Evolutionary conservation across 2,329 filamentous ascomycete genomes (phyloP).

Genomic region (Talaromyces sp.): DNA sequence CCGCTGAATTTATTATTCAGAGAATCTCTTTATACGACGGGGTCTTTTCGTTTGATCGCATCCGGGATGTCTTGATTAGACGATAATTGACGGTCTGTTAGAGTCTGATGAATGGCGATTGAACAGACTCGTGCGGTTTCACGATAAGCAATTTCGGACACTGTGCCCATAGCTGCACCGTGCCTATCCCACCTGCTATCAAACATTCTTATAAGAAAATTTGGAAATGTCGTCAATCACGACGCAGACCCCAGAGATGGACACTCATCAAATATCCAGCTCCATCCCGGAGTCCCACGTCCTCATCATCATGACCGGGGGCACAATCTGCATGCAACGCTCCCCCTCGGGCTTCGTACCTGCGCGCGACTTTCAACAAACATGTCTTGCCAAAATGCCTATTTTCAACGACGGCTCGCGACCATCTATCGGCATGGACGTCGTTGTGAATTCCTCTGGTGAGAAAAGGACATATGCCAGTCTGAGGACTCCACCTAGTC

Average conservation of each 20-base stretch:
- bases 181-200: not conserved
- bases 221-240: not conserved
- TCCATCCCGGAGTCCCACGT: conserved; percentile 69
- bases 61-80: not conserved
- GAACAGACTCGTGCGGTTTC: not conserved
- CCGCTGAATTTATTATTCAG: conserved; percentile 5
- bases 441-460: conserved; percentile 50
- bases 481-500: conserved; percentile 73
- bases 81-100: not conserved
- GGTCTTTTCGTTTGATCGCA: not conserved
- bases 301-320: conserved; percentile 83
- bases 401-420: conserved; percentile 77
- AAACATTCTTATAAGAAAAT: not conserved
- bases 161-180: not conserved
- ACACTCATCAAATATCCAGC: conserved; percentile 17
- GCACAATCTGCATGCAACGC: conserved; percentile 81
- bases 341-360: conserved; percentile 77
- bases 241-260: conserved; percentile 1
- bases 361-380: conserved; percentile 73
- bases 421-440: conserved; percentile 47
- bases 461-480: conserved; percentile 57
- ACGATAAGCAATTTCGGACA: not conserved
- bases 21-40: not conserved
- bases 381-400: conserved; percentile 74
- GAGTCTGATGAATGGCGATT: not conserved